These are phyloP conservation scores for Postia placenta DNA, from an alignment of 768 basidiomycete species.

Conservation along the genomic window DNA sequence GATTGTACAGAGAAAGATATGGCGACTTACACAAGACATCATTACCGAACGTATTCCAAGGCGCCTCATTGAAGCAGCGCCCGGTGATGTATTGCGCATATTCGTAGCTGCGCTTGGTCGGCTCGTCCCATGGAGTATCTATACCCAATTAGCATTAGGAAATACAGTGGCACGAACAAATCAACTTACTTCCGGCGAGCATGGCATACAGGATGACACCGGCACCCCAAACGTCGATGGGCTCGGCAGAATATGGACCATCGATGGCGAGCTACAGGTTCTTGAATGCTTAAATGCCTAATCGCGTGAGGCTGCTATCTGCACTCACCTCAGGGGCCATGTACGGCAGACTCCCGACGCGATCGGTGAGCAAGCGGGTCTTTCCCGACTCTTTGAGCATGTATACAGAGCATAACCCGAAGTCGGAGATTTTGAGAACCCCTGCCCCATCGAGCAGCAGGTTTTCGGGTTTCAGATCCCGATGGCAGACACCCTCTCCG, in stretches of 20 bases:
- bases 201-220: constrained; percentile 93
- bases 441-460: constrained; percentile 80
- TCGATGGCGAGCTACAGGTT: constrained; percentile 53
- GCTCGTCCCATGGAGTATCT: constrained; percentile 99
- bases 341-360: constrained; percentile 91
- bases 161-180: neutral
- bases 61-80: constrained; percentile 63
- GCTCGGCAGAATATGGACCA: constrained; percentile 78
- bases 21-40: constrained; percentile 56
- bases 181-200: constrained; percentile 76
- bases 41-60: constrained; percentile 67
- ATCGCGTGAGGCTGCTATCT: neutral
- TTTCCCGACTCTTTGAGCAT: constrained; percentile 77
- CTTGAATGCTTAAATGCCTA: neutral
- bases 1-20: constrained; percentile 12
- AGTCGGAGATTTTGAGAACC: constrained; percentile 89
- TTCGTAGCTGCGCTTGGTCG: constrained; percentile 73
- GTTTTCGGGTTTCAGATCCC: constrained; percentile 97
- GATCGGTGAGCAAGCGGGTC: constrained; percentile 67
- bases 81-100: constrained; percentile 72
- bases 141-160: neutral
- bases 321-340: constrained; percentile 82
- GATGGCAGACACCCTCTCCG: constrained; percentile 85
- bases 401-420: constrained; percentile 89
- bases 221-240: constrained; percentile 93